phyloP scores from a whole-genome alignment of 1,284 basidiomycete species.

The Trichosporon coremiiforme region DNA sequence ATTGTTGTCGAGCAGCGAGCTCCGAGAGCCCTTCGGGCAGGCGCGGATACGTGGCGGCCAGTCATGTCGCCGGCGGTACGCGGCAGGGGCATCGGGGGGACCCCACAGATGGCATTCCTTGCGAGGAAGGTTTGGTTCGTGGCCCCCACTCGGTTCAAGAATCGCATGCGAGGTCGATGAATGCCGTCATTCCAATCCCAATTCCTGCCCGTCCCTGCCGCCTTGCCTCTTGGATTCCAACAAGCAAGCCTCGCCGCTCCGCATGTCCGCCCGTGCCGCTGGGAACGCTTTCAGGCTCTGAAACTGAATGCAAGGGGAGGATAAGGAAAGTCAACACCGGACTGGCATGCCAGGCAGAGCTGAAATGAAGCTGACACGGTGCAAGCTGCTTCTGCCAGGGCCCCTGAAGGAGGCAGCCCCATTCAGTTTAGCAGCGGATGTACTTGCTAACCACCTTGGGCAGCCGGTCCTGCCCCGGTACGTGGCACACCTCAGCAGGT shows the following conservation, averaged over 20 bases:
- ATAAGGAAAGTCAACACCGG: neutral
- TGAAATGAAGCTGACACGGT: neutral
- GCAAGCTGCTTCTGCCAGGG: no score
- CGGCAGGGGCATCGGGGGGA: neutral
- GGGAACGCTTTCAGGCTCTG: neutral
- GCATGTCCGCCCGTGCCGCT: neutral
- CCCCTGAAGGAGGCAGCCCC: no score
- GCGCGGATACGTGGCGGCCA: slow-evolving; percentile 8
- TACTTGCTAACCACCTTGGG: no score
- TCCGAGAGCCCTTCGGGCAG: neutral
- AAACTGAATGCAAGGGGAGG: neutral
- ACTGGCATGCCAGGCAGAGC: neutral
- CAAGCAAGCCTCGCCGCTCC: neutral
- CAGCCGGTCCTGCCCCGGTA: no score
- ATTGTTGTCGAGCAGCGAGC: neutral
- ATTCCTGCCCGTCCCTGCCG: neutral
- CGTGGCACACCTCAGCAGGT: no score
- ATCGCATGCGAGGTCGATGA: neutral
- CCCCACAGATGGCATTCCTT: slow-evolving; percentile 11
- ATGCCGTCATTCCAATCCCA: slow-evolving; percentile 11
- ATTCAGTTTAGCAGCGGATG: no score
- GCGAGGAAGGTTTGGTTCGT: slow-evolving; percentile 1
- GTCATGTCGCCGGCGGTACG: slow-evolving; percentile 6
- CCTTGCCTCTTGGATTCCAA: neutral
- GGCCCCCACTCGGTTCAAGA: slow-evolving; percentile 1